These are phyloP conservation scores for Zizania palustris DNA, from an alignment of 202 grass and related monocot species.

Conservation along the genomic window DNA sequence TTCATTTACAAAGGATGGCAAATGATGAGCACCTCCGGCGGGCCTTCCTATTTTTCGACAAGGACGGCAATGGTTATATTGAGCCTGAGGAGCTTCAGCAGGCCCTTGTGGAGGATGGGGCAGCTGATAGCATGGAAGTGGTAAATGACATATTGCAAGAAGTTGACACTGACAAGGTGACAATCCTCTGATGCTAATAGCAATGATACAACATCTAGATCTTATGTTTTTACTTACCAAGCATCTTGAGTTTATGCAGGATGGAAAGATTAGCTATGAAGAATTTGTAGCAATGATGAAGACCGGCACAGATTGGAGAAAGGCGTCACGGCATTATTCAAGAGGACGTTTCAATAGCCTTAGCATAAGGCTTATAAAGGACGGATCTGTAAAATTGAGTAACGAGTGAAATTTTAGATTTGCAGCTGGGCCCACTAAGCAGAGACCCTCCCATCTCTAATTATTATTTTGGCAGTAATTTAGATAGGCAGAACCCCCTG, in stretches of 20 bases:
- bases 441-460: slow-evolving; percentile 54
- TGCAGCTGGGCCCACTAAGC: slow-evolving; percentile 39
- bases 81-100: slow-evolving; percentile 87
- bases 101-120: slow-evolving; percentile 79
- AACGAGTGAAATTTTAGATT: slow-evolving; percentile 52
- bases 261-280: slow-evolving; percentile 97
- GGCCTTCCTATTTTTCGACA: slow-evolving; percentile 95
- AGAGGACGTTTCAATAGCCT: slow-evolving; percentile 99
- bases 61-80: slow-evolving; percentile 94
- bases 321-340: slow-evolving; percentile 96
- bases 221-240: slow-evolving; percentile 22
- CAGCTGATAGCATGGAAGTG: slow-evolving; percentile 72
- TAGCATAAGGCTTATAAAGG: slow-evolving; percentile 94
- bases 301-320: slow-evolving; percentile 98
- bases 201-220: not conserved
- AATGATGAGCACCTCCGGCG: slow-evolving; percentile 88
- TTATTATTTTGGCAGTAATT: slow-evolving; percentile 72
- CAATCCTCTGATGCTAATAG: not conserved
- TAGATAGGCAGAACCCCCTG: slow-evolving; percentile 55
- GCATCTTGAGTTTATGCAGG: slow-evolving; percentile 53
- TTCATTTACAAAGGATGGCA: slow-evolving; percentile 99
- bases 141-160: slow-evolving; percentile 97
- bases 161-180: slow-evolving; percentile 97
- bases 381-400: slow-evolving; percentile 88
- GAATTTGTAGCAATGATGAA: slow-evolving; percentile 99